A percentile compares a stretch with the other conserved stretches of the same genome.
Conservation (phyloP, 495 filamentous ascomycete genomes). For the Elasticomyces elasticus region DNA sequence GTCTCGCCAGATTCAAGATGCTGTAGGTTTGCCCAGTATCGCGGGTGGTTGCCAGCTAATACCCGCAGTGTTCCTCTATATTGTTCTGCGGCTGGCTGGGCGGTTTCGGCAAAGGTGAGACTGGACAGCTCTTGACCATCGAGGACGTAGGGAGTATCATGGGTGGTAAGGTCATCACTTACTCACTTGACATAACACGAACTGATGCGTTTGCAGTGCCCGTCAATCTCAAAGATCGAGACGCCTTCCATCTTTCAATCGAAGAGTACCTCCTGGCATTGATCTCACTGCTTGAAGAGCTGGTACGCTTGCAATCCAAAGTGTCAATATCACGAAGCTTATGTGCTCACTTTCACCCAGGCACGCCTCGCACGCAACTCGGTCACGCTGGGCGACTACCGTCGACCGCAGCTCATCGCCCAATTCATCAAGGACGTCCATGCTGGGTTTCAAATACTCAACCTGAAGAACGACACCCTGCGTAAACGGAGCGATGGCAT, state of each 20-base stretch:
- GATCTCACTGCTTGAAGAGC: conserved; percentile 78
- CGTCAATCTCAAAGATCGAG: conserved; percentile 79
- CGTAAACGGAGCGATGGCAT: conserved; percentile 81
- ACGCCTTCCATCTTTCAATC: conserved; percentile 88
- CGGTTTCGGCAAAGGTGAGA: conserved; percentile 41
- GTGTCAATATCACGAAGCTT: background rate
- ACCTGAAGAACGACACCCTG: conserved; percentile 90
- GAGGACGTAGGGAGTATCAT: conserved; percentile 75
- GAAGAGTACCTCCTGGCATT: conserved; percentile 91
- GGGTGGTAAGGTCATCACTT: conserved; percentile 40
- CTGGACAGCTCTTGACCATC: conserved; percentile 67
- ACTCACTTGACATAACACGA: background rate
- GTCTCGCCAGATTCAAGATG: conserved; percentile 75
- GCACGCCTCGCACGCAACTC: conserved; percentile 88
- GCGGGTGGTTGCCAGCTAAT: background rate
- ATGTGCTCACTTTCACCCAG: conserved; percentile 26
- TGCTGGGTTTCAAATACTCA: conserved; percentile 90
- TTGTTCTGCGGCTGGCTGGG: conserved; percentile 72
- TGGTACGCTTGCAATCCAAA: conserved; percentile 38
- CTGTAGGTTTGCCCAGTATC: conserved; percentile 35
- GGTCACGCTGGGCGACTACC: conserved; percentile 83
- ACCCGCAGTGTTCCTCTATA: conserved; percentile 36
- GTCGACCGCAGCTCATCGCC: conserved; percentile 67
- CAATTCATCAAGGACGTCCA: conserved; percentile 91
- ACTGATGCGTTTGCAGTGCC: conserved; percentile 52